Percentiles rank a stretch among this genome's conserved stretches.
Evolutionary conservation across 805 yeast genomes (phyloP).

Genomic region (Saturnispora serradocipensis): DNA sequence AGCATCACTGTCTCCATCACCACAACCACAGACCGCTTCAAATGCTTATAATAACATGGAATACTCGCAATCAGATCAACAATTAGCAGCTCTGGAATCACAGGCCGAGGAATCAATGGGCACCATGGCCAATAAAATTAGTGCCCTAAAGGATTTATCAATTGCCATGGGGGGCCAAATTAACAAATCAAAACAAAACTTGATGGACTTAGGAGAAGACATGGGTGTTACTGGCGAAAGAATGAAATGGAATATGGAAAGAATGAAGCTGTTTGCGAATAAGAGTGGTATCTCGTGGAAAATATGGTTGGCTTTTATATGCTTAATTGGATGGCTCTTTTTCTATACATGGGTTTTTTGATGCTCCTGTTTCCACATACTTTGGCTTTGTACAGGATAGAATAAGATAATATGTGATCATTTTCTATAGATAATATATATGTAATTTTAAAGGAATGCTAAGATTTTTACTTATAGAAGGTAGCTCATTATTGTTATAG

Average conservation of each 20-base stretch:
- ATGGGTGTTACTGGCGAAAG: conserved; percentile 29
- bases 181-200: conserved; percentile 24
- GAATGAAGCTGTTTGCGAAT: conserved; percentile 57
- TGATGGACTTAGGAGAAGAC: conserved; percentile 23
- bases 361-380: not conserved
- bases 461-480: not conserved
- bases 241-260: conserved; percentile 43
- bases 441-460: not conserved
- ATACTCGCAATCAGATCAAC: conserved; percentile 38
- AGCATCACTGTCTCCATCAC: conserved; percentile 7
- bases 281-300: conserved; percentile 55
- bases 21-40: conserved; percentile 27
- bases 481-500: no score
- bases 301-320: conserved; percentile 46
- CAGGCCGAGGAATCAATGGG: conserved; percentile 55
- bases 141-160: conserved; percentile 46
- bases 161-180: conserved; percentile 59
- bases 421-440: not conserved
- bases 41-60: conserved; percentile 32
- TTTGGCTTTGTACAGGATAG: not conserved
- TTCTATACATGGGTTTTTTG: conserved; percentile 32
- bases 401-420: not conserved
- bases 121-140: conserved; percentile 44
- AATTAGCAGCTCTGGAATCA: conserved; percentile 51
- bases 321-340: conserved; percentile 35